Evolutionary conservation across 164 flowering plant species (phyloP).

Genomic region (Chloranthus sessilifolius): DNA sequence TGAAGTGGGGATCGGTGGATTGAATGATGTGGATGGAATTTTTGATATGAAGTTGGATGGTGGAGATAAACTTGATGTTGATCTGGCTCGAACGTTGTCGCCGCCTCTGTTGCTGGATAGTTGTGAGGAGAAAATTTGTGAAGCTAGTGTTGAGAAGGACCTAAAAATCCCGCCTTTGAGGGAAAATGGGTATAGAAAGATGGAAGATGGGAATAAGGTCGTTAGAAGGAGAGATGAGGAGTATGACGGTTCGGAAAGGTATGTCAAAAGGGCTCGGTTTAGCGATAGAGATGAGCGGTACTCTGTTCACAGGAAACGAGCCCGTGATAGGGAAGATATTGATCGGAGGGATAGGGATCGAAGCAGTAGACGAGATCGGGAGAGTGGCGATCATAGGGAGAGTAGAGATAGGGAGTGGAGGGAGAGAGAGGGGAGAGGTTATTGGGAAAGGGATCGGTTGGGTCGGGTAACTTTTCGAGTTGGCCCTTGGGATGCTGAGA

Average conservation of each 20-base stretch:
- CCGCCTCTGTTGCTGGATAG: neutral
- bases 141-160: constrained; percentile 3
- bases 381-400: constrained; percentile 33
- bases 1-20: neutral
- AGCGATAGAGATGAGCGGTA: constrained; percentile 7
- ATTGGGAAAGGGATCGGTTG: constrained; percentile 83
- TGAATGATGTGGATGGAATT: constrained; percentile 1
- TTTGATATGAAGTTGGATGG: constrained; percentile 1
- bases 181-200: neutral
- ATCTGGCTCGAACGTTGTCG: neutral
- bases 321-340: constrained; percentile 45
- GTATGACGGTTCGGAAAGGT: constrained; percentile 28
- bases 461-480: constrained; percentile 60
- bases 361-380: constrained; percentile 42
- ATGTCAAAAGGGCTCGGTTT: constrained; percentile 33
- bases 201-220: constrained; percentile 11
- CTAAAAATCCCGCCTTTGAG: too few species aligned
- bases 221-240: constrained; percentile 25
- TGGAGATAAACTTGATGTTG: neutral
- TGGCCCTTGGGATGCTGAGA: constrained; percentile 72
- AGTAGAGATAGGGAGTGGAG: constrained; percentile 46
- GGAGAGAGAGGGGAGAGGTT: constrained; percentile 65
- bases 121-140: neutral
- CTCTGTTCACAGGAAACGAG: constrained; percentile 36
- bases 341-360: constrained; percentile 51